Evolutionary conservation across 345 rosid genomes (phyloP).

Genomic region (Heritiera fomes): DNA sequence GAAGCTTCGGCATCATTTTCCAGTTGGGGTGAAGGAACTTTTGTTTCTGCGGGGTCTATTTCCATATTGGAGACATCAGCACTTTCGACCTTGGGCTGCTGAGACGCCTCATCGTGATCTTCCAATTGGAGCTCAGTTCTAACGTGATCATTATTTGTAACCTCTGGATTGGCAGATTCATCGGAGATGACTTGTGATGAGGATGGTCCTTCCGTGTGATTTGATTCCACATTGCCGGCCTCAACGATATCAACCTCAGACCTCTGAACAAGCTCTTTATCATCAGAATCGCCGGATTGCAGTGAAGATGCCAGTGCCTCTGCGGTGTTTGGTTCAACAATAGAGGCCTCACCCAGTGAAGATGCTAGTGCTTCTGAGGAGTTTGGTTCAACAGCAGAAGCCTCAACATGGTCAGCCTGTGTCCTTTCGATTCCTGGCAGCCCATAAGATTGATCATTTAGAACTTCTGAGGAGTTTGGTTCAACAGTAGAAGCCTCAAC

Average conservation of each 20-base stretch:
- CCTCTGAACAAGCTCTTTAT: slow-evolving; percentile 10
- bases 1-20: background rate
- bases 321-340: background rate
- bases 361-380: slow-evolving; percentile 13
- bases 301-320: slow-evolving; percentile 15
- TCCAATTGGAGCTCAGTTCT: slow-evolving; percentile 13
- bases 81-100: slow-evolving; percentile 11
- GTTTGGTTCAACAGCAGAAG: background rate
- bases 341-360: background rate
- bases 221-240: background rate
- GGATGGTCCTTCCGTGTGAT: slow-evolving; percentile 2
- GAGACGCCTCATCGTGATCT: background rate
- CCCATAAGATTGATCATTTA: slow-evolving; percentile 4
- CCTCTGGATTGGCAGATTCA: slow-evolving; percentile 21
- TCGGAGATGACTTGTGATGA: background rate
- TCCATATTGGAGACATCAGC: slow-evolving; percentile 11
- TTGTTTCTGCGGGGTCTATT: slow-evolving; percentile 12
- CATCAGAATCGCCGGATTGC: slow-evolving; percentile 3
- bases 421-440: background rate
- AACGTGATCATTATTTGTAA: slow-evolving; percentile 20
- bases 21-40: slow-evolving; percentile 11
- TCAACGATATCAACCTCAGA: background rate
- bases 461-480: background rate
- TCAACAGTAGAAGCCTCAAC: background rate
- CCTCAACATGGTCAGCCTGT: slow-evolving; percentile 1